Conservation (phyloP, 2,329 filamentous ascomycete genomes). For the Ceratocystis cacaofunesta region DNA sequence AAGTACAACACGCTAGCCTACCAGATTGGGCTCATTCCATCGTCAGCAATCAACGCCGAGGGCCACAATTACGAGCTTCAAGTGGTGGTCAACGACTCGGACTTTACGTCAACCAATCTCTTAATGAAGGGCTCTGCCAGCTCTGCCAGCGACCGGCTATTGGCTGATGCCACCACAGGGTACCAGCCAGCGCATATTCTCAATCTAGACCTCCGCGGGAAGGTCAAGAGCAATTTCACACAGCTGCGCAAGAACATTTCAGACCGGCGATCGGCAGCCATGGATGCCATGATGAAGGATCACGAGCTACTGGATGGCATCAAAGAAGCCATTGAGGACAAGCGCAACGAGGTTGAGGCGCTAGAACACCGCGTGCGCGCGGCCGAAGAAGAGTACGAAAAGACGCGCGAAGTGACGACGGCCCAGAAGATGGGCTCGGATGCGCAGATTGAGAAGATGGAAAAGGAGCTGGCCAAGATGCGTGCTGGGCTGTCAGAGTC, state of each 20-base stretch:
- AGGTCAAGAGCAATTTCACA: conserved; percentile 65
- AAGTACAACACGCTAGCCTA: conserved; percentile 90
- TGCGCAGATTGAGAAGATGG: conserved; percentile 95
- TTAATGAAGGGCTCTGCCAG: conserved; percentile 32
- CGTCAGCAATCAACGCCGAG: conserved; percentile 71
- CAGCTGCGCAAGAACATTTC: conserved; percentile 76
- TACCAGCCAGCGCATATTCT: conserved; percentile 83
- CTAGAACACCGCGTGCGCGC: conserved; percentile 76
- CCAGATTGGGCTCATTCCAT: conserved; percentile 78
- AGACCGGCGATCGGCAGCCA: conserved; percentile 65
- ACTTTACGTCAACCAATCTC: conserved; percentile 50
- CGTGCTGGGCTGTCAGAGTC: conserved; percentile 67
- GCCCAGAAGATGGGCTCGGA: conserved; percentile 81
- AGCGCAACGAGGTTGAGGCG: conserved; percentile 79
- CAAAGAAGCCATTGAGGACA: conserved; percentile 94
- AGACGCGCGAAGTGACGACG: conserved; percentile 72
- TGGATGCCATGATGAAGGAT: conserved; percentile 87
- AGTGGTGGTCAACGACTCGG: conserved; percentile 66
- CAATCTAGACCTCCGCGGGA: conserved; percentile 73
- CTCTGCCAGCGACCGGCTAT: conserved; percentile 52
- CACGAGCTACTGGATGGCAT: conserved; percentile 87
- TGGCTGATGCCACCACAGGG: conserved; percentile 68
- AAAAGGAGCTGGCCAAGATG: conserved; percentile 95
- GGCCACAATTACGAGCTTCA: conserved; percentile 72
- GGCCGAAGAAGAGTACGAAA: conserved; percentile 86